Evolutionary conservation across 2,329 filamentous ascomycete species (phyloP).

Genomic region (Fulvia fulva): DNA sequence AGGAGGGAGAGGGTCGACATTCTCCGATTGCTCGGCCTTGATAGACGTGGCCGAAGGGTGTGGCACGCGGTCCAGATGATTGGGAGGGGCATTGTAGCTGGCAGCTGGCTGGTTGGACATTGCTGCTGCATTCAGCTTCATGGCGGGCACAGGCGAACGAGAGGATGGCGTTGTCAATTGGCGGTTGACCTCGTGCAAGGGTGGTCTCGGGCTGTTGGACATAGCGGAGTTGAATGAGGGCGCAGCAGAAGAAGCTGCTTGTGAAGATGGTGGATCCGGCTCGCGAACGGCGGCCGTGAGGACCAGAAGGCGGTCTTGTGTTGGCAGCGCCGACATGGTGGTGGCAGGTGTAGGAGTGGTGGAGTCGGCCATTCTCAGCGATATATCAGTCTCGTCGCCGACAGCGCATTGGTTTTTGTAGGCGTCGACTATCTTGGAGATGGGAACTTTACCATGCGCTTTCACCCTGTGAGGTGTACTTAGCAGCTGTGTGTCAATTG

Average conservation of each 20-base stretch:
- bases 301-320: background rate
- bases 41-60: background rate
- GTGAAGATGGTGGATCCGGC: background rate
- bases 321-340: background rate
- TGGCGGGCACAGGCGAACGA: background rate
- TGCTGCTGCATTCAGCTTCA: background rate
- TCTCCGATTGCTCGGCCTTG: background rate
- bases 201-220: conserved; percentile 4
- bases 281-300: background rate
- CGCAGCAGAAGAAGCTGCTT: background rate
- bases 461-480: background rate
- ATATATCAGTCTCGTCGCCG: background rate
- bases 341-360: background rate
- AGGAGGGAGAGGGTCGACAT: background rate
- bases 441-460: background rate
- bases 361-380: background rate
- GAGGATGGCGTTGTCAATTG: conserved; percentile 5
- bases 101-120: background rate
- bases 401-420: background rate
- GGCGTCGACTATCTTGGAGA: background rate
- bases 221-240: background rate
- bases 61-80: background rate
- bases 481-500: background rate
- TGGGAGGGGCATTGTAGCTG: background rate
- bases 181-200: conserved; percentile 19